These are phyloP conservation scores for Tympanopsis confertula DNA, from an alignment of 2,329 filamentous ascomycete genomes.

Conservation along the genomic window DNA sequence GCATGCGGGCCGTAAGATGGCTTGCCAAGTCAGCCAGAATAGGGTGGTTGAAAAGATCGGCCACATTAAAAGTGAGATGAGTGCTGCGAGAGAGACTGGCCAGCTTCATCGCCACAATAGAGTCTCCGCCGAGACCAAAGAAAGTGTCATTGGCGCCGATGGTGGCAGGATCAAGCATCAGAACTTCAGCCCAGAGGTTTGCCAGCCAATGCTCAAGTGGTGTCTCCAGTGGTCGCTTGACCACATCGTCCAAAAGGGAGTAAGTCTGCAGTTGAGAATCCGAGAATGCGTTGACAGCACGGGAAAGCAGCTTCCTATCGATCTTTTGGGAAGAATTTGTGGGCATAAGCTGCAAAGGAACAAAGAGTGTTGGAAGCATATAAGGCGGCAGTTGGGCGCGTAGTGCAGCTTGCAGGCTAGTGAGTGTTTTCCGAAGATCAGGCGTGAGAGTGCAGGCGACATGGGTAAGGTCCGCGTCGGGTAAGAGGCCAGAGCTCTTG, in stretches of 20 bases:
- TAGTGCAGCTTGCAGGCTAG: too few species aligned
- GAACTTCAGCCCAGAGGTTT: conserved; percentile 61
- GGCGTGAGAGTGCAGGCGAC: too few species aligned
- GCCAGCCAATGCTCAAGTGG: conserved; percentile 61
- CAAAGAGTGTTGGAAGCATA: conserved; percentile 64
- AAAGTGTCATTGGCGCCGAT: conserved; percentile 53
- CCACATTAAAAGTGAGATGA: too few species aligned
- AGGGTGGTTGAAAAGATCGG: too few species aligned
- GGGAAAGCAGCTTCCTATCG: conserved; percentile 65
- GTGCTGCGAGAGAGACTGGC: too few species aligned
- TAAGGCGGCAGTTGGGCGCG: conserved; percentile 63
- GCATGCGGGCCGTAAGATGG: too few species aligned
- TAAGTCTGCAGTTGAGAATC: conserved; percentile 43
- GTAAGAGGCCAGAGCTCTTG: conserved; percentile 15
- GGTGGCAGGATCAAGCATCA: conserved; percentile 54
- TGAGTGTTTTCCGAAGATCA: too few species aligned
- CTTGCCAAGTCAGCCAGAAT: too few species aligned
- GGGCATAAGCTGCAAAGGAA: conserved; percentile 61
- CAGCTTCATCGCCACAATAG: conserved; percentile 66
- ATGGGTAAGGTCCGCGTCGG: conserved; percentile 14
- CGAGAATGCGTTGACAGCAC: too few species aligned
- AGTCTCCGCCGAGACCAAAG: conserved; percentile 73
- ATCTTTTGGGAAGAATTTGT: conserved; percentile 82
- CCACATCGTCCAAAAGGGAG: too few species aligned
- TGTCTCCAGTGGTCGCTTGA: too few species aligned